Conservation (phyloP, 2,329 filamentous ascomycete genomes). For the Pezicula neosporulosa region DNA sequence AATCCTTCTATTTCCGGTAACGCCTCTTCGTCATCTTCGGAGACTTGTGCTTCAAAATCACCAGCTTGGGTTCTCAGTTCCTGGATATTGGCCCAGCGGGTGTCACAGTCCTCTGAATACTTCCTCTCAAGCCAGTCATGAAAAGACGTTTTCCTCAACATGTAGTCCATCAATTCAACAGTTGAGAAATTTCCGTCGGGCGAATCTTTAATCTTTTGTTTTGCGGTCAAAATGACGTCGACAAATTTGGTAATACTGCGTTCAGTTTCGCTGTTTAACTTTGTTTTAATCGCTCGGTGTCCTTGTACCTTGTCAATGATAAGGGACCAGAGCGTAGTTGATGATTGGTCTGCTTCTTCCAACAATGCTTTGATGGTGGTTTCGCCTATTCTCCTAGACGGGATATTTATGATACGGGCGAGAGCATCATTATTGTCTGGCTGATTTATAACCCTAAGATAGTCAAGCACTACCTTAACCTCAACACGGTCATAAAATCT, state of each 20-base stretch:
- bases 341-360: constrained; percentile 70
- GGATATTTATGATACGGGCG: constrained; percentile 79
- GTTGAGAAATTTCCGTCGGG: constrained; percentile 12
- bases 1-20: constrained; percentile 69
- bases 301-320: constrained; percentile 57
- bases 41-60: constrained; percentile 52
- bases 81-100: constrained; percentile 83
- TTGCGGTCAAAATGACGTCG: constrained; percentile 54
- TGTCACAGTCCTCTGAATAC: constrained; percentile 71
- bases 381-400: constrained; percentile 77
- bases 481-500: constrained; percentile 92
- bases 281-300: constrained; percentile 44
- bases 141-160: constrained; percentile 66
- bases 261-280: constrained; percentile 50
- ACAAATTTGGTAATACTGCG: constrained; percentile 56
- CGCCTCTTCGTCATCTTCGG: constrained; percentile 44
- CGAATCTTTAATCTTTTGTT: constrained; percentile 44
- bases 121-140: constrained; percentile 69
- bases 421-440: constrained; percentile 86
- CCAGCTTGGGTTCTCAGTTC: constrained; percentile 79
- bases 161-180: constrained; percentile 43
- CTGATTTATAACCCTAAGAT: constrained; percentile 80
- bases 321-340: constrained; percentile 73
- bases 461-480: constrained; percentile 83
- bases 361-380: constrained; percentile 70